Conservation (phyloP, 1,284 basidiomycete species). For the Chondrostereum purpureum region DNA sequence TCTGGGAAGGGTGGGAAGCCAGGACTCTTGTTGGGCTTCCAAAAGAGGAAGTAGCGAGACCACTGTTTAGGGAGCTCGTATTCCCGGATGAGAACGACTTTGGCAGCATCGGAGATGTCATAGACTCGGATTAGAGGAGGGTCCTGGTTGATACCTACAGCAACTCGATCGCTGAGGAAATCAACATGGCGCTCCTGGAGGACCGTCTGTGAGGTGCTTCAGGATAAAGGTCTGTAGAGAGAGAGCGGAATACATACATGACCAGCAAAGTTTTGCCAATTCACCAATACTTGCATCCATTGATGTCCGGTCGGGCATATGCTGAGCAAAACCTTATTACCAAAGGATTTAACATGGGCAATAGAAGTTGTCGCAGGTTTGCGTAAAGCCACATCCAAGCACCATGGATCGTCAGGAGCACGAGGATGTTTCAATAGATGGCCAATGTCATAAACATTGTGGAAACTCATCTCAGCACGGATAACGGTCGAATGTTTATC, state of each 20-base stretch:
- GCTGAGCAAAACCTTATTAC: conserved; percentile 32
- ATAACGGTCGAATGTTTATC: conserved; percentile 34
- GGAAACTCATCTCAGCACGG: conserved; percentile 35
- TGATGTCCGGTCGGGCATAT: no score
- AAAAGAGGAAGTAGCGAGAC: conserved; percentile 30
- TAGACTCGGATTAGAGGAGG: conserved; percentile 31
- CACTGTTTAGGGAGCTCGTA: conserved; percentile 41
- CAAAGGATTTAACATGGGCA: conserved; percentile 32
- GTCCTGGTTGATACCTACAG: conserved; percentile 32
- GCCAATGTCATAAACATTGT: conserved; percentile 40
- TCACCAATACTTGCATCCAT: conserved; percentile 38
- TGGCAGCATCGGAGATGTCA: conserved; percentile 34
- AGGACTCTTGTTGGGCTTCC: conserved; percentile 33
- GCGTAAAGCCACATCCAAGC: conserved; percentile 34
- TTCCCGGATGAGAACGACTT: conserved; percentile 34
- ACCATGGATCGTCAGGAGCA: conserved; percentile 26
- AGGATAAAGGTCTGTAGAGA: conserved; percentile 1
- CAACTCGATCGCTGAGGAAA: conserved; percentile 34
- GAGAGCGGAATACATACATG: conserved; percentile 23
- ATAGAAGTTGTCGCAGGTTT: conserved; percentile 29
- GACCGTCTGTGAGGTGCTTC: conserved; percentile 1
- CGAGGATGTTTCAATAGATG: conserved; percentile 36
- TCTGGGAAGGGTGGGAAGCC: conserved; percentile 24
- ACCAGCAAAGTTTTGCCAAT: conserved; percentile 39
- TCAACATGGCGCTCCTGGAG: conserved; percentile 38